Base-by-base conservation (phyloP, 306 rosid genomes). In the Carpinus viminea region DNA sequence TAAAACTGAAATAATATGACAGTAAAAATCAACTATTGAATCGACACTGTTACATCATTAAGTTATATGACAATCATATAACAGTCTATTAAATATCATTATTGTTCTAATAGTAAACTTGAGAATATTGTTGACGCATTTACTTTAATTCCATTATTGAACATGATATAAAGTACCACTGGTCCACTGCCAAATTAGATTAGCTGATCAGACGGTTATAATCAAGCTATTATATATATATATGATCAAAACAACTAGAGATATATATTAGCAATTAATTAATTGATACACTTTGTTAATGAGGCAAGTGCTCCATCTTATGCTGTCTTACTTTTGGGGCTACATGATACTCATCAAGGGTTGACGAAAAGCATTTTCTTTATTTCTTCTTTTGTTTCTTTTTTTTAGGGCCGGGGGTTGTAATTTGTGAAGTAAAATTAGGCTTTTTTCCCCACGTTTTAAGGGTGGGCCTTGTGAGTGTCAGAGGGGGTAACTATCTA, bases 381-480 rank as follows among this genome's bases (percentile, higher is more conserved):
- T 57, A 2, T 21, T 56, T 24, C 11, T 59, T 53, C 8, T 2
- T 10, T 10, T 3, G 6, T 6, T 41, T 41, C 45, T 41, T 41
- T 41, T 34, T 41, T 41, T 41, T 1, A 24, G 65, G 65, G 26
- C 26, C 26, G 26, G 1, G 65, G 2, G 0, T 2, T 59, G 52
- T 48, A 2, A 31, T 31, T 31, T 31, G 52, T 12, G 12, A 21
- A 59, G 65, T 24, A 59, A 59, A 76, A 76, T 76, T 51, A 46
- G 60, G 72, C 59, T 53, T 47, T 76, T 76, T 76, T n/a, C 7
- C 62, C 79, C 59, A 76, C 34, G 79, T 64, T 26, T 64, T 8
- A 64, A 20, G 59, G 73, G 55, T 28, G 55, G 72, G 31, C 72
- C 51, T 46, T 12, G 55, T 28, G 61, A 11, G 50, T 68, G 28